Evolutionary conservation across 1,284 basidiomycete genomes (phyloP).

Genomic region (Pseudozyma sp.): DNA sequence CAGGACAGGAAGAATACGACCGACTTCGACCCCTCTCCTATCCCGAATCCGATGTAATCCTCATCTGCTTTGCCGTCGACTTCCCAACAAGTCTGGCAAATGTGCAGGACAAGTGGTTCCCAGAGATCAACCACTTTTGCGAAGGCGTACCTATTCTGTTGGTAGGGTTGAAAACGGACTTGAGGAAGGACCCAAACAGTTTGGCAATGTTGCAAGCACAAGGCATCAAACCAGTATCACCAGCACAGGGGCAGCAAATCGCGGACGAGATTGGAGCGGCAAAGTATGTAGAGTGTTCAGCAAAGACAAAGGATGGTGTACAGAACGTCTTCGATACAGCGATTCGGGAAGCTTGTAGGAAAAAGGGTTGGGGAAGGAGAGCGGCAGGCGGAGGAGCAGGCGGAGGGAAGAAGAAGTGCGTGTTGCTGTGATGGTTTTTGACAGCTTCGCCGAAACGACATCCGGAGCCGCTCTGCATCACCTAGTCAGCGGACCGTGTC

Average conservation of each 20-base stretch:
- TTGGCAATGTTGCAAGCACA: conserved; percentile 92
- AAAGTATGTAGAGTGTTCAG: conserved; percentile 89
- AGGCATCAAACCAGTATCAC: conserved; percentile 83
- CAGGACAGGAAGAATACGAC: conserved; percentile 83
- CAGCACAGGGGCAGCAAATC: conserved; percentile 74
- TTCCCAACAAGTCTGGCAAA: conserved; percentile 92
- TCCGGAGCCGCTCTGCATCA: conserved; percentile 4
- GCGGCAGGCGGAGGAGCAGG: conserved; percentile 36
- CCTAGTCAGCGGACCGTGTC: conserved; percentile 8
- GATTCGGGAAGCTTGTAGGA: conserved; percentile 78
- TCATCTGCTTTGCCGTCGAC: conserved; percentile 93
- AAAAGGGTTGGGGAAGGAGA: conserved; percentile 42
- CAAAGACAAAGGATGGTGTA: conserved; percentile 88
- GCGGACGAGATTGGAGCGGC: conserved; percentile 93
- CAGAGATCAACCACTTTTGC: conserved; percentile 97
- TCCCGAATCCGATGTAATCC: conserved; percentile 90
- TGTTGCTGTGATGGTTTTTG: conserved; percentile 79
- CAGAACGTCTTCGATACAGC: conserved; percentile 93
- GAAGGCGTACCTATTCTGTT: conserved; percentile 91
- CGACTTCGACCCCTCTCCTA: conserved; percentile 76
- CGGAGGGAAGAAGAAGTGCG: conserved; percentile 77
- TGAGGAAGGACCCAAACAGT: conserved; percentile 87
- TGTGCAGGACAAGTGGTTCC: conserved; percentile 97
- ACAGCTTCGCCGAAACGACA: too few relatives aligned
- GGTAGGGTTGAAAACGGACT: conserved; percentile 86